Evolutionary conservation across 768 basidiomycete species (phyloP), one percentile per base, ranked within the genome.

Genomic region (Russula olivacea): DNA sequence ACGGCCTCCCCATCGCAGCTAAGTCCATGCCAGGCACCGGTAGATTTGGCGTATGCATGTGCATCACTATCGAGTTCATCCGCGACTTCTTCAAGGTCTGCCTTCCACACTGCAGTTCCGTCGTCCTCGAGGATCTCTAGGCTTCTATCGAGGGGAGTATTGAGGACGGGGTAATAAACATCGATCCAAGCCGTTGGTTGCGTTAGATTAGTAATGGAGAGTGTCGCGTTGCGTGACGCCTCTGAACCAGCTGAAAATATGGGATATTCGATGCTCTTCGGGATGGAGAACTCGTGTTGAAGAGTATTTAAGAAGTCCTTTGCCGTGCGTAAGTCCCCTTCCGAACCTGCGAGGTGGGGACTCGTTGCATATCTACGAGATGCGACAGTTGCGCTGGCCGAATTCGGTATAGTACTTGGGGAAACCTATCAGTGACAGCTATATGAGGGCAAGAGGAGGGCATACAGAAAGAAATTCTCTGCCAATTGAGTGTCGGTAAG

Each of bases 21-120:
- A 14, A 91, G 74, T 4, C 92, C 94, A 73, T 95, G 93, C 84
- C 89, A 98, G n/a, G 88, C 75, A 0, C 89, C 85, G 15, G 94
- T 81, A 23, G 82, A 77, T 61, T 87, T 78, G 57, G 78, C 80
- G 68, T 88, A 86, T 64, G 83, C 80, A 59, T 81, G 78, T 6
- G 90, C 89, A 60, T 88, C 86, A 25, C 83, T 79, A 69, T 98
- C 95, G 4, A 81, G 77, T 2, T 82, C 80, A 64, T 93, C 87
- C 68, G 87, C 89, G 30, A 82, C 78, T 69, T 92, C 90, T 65
- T 82, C 79, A 1, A 97, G 76, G 66, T 88, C 82, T 21, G 93
- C 92, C 47, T 76, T 77, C 88, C 91, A 90, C 6, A 79, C 71
- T 15, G 78, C 70, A 21, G 73, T 70, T 3, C 85, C 85, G 45